Conservation (phyloP, 495 filamentous ascomycete species). For the Letharia columbiana region DNA sequence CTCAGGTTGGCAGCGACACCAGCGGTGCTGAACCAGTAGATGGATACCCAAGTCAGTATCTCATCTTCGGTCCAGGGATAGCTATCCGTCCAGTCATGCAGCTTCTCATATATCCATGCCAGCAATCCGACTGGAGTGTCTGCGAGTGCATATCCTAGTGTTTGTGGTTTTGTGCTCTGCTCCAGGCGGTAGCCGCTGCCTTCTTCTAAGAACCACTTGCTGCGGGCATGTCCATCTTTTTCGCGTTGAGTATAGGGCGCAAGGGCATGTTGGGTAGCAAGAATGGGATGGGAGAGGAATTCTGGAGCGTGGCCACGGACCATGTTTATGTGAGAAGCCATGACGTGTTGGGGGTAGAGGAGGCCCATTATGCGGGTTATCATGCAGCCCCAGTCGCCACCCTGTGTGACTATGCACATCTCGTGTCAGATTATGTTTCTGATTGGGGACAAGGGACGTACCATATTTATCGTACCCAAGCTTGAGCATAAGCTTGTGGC, state of each 20-base stretch:
- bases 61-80: slow-evolving; percentile 64
- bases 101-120: slow-evolving; percentile 63
- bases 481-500: slow-evolving; percentile 58
- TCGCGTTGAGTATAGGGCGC: slow-evolving; percentile 31
- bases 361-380: slow-evolving; percentile 51
- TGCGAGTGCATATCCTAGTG: slow-evolving; percentile 46
- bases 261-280: slow-evolving; percentile 36
- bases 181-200: slow-evolving; percentile 48
- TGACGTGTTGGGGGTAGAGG: slow-evolving; percentile 47
- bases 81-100: slow-evolving; percentile 57
- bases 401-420: slow-evolving; percentile 44
- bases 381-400: slow-evolving; percentile 60
- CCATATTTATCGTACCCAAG: slow-evolving; percentile 61
- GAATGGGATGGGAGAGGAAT: slow-evolving; percentile 33
- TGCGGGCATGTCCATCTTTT: slow-evolving; percentile 40
- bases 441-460: slow-evolving; percentile 16
- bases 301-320: slow-evolving; percentile 34
- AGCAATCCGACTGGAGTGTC: slow-evolving; percentile 55
- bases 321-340: slow-evolving; percentile 60
- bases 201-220: slow-evolving; percentile 42
- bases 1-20: slow-evolving; percentile 47
- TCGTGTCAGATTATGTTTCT: slow-evolving; percentile 2
- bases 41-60: slow-evolving; percentile 55
- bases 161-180: slow-evolving; percentile 57
- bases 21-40: slow-evolving; percentile 52